phyloP scores from a whole-genome alignment of 2,329 filamentous ascomycete genomes.

The Clonostachys chloroleuca region DNA sequence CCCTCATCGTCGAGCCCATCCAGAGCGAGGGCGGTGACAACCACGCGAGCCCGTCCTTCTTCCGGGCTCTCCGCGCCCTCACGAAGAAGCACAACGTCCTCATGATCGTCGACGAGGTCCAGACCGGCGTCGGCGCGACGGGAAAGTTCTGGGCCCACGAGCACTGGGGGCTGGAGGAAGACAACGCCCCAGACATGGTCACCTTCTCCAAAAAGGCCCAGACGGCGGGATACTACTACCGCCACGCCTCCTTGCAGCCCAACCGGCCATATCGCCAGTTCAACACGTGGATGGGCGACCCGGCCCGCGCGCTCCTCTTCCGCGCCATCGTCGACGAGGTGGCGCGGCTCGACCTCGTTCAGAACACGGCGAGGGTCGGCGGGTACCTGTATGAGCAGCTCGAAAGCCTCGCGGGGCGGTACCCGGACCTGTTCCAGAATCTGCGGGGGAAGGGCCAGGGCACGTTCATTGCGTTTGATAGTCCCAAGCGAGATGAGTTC shows the following conservation, averaged over 20 bases:
- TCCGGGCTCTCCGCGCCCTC: slow-evolving; percentile 68
- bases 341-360: slow-evolving; percentile 61
- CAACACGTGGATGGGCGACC: slow-evolving; percentile 87
- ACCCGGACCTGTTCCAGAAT: slow-evolving; percentile 67
- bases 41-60: slow-evolving; percentile 75
- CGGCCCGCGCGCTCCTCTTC: slow-evolving; percentile 72
- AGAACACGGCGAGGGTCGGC: slow-evolving; percentile 52
- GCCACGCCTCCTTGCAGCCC: slow-evolving; percentile 67
- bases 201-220: slow-evolving; percentile 87
- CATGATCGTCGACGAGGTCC: slow-evolving; percentile 80
- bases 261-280: slow-evolving; percentile 85
- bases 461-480: slow-evolving; percentile 80
- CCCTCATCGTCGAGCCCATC: slow-evolving; percentile 73
- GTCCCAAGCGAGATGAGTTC: slow-evolving; percentile 56
- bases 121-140: slow-evolving; percentile 80
- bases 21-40: slow-evolving; percentile 84
- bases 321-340: slow-evolving; percentile 75
- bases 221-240: slow-evolving; percentile 79
- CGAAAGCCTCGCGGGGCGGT: slow-evolving; percentile 56
- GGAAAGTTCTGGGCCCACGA: slow-evolving; percentile 87
- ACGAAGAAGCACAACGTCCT: slow-evolving; percentile 67
- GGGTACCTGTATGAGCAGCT: slow-evolving; percentile 65
- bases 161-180: slow-evolving; percentile 67
- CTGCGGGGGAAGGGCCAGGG: slow-evolving; percentile 72
- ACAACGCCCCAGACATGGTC: slow-evolving; percentile 75